phyloP scores from a whole-genome alignment of 108 stramenopile genomes.

The Nitzschia putrida region DNA sequence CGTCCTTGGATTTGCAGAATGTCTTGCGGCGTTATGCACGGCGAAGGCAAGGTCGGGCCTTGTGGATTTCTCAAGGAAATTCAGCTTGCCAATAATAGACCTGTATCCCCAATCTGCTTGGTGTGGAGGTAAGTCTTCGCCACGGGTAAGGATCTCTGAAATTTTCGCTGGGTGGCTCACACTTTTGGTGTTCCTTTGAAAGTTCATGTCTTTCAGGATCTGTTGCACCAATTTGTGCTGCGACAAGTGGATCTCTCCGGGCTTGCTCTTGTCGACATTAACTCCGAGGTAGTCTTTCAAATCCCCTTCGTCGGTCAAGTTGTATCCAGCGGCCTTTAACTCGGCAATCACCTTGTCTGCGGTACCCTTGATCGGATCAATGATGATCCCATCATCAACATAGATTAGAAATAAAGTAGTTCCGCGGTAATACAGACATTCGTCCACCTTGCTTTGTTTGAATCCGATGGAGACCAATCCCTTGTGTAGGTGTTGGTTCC shows the following conservation, averaged over 20 bases:
- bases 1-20: too few species aligned
- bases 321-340: conserved; percentile 7
- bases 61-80: conserved; percentile 23
- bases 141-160: neutral
- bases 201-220: neutral
- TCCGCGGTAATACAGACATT: too few species aligned
- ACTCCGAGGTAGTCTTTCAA: conserved; percentile 42
- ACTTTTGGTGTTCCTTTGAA: neutral
- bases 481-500: neutral
- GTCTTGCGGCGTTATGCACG: too few species aligned
- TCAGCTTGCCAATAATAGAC: conserved; percentile 36
- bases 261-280: conserved; percentile 1
- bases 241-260: conserved; percentile 17
- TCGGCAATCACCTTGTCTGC: conserved; percentile 1
- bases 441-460: neutral
- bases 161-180: neutral
- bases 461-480: neutral
- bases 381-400: conserved; percentile 44
- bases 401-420: too few species aligned
- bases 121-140: neutral
- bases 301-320: conserved; percentile 13
- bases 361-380: neutral
- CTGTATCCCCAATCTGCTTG: conserved; percentile 8
- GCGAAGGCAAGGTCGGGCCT: conserved; percentile 20
- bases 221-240: conserved; percentile 30